Evolutionary conservation across 331 rosid genomes (phyloP).

Genomic region (Rhamnella rubrinervis): DNA sequence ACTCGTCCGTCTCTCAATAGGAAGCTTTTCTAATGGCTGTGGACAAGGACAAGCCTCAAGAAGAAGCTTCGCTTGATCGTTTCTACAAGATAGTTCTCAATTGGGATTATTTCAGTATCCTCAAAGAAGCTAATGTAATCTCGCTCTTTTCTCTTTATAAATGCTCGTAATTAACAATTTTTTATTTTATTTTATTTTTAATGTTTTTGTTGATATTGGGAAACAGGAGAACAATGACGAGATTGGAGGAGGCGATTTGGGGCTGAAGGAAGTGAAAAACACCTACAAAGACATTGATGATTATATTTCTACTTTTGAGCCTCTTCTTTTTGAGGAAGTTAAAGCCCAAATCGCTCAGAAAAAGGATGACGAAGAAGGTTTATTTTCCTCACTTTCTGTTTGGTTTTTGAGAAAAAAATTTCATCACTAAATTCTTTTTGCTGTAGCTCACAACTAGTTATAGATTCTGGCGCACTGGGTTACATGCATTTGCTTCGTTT

Average conservation of each 20-base stretch:
- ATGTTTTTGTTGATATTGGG: slow-evolving; percentile 21
- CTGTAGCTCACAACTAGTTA: no score
- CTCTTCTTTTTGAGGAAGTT: slow-evolving; percentile 80
- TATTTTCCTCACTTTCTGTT: not conserved
- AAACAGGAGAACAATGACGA: slow-evolving; percentile 34
- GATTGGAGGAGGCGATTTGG: slow-evolving; percentile 22
- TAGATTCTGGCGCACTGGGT: no score
- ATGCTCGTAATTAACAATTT: not conserved
- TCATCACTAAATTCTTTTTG: not conserved
- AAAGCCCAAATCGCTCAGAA: slow-evolving; percentile 67
- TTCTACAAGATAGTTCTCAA: slow-evolving; percentile 70
- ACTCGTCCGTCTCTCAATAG: not conserved
- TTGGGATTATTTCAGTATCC: slow-evolving; percentile 67
- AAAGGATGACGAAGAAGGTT: slow-evolving; percentile 61
- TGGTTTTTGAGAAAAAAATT: not conserved
- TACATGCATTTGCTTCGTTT: no score
- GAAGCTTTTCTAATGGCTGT: slow-evolving; percentile 48
- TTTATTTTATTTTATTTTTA: not conserved
- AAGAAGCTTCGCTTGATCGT: slow-evolving; percentile 64
- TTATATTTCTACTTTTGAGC: slow-evolving; percentile 77
- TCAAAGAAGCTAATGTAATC: slow-evolving; percentile 43
- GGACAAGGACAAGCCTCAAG: slow-evolving; percentile 56
- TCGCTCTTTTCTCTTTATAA: not conserved
- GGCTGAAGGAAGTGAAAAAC: slow-evolving; percentile 48
- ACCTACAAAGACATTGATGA: slow-evolving; percentile 66